Evolutionary conservation across 1,284 basidiomycete species (phyloP).

Genomic region (Veloporphyrellus conicus): DNA sequence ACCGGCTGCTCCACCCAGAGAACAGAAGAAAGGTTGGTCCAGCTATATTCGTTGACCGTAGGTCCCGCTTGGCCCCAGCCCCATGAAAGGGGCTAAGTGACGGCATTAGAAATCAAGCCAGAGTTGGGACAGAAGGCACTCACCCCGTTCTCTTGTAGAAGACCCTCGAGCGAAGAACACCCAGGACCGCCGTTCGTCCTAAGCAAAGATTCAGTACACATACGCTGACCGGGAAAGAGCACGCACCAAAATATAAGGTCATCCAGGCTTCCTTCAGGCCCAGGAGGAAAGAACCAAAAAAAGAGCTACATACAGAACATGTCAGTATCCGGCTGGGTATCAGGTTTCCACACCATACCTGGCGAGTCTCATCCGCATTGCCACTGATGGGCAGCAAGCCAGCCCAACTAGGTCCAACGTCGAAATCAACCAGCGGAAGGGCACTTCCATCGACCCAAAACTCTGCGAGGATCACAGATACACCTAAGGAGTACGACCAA

Average conservation of each 20-base stretch:
- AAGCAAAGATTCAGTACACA: constrained; percentile 18
- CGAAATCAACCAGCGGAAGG: constrained; percentile 68
- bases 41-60: constrained; percentile 67
- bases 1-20: constrained; percentile 83
- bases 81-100: constrained; percentile 61
- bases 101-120: neutral
- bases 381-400: constrained; percentile 68
- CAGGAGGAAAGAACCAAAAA: constrained; percentile 86
- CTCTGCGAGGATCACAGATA: constrained; percentile 37
- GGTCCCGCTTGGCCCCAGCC: constrained; percentile 60
- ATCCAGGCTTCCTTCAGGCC: constrained; percentile 63
- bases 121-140: constrained; percentile 20
- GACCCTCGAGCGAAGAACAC: constrained; percentile 74
- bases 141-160: constrained; percentile 80
- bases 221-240: neutral
- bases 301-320: constrained; percentile 50
- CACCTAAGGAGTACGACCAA: neutral
- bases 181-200: constrained; percentile 51
- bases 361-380: constrained; percentile 56
- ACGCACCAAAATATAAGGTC: constrained; percentile 69
- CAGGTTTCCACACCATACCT: constrained; percentile 40
- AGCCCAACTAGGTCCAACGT: constrained; percentile 71
- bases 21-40: constrained; percentile 79
- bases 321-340: neutral
- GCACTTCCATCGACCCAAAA: constrained; percentile 67